These are phyloP conservation scores for Aaosphaeria pasadenensis DNA, from an alignment of 2,329 filamentous ascomycete genomes.

Conservation along the genomic window DNA sequence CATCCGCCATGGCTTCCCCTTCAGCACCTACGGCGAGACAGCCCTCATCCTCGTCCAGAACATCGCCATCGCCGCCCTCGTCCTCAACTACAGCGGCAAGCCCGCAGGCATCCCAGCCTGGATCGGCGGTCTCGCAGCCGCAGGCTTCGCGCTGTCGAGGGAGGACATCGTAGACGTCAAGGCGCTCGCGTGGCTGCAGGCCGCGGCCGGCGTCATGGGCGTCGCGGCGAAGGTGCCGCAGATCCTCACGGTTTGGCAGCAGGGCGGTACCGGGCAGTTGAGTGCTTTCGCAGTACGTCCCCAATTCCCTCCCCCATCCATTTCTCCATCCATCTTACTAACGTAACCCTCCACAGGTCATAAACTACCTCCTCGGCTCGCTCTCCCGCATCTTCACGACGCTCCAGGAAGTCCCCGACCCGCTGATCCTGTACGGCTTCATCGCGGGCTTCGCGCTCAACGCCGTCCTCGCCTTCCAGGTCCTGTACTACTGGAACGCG, in stretches of 20 bases:
- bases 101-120: conserved; percentile 69
- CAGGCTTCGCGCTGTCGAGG: conserved; percentile 68
- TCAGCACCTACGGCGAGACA: conserved; percentile 95
- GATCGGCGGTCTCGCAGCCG: conserved; percentile 70
- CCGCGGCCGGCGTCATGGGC: conserved; percentile 75
- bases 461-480: conserved; percentile 78
- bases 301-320: background rate
- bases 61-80: conserved; percentile 80
- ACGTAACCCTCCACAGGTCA: conserved; percentile 71
- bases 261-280: conserved; percentile 90
- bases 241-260: conserved; percentile 78
- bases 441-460: conserved; percentile 90
- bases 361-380: conserved; percentile 94
- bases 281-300: conserved; percentile 85
- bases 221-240: conserved; percentile 93
- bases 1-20: conserved; percentile 84
- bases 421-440: conserved; percentile 93
- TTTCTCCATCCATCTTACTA: no score
- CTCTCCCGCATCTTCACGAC: conserved; percentile 97
- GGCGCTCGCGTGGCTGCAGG: conserved; percentile 72
- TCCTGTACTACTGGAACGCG: conserved; percentile 94
- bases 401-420: conserved; percentile 94
- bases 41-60: conserved; percentile 91
- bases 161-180: conserved; percentile 63
- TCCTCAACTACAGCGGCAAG: conserved; percentile 77